phyloP scores from a whole-genome alignment of 78 protist genomes.

The Guillardia theta region DNA sequence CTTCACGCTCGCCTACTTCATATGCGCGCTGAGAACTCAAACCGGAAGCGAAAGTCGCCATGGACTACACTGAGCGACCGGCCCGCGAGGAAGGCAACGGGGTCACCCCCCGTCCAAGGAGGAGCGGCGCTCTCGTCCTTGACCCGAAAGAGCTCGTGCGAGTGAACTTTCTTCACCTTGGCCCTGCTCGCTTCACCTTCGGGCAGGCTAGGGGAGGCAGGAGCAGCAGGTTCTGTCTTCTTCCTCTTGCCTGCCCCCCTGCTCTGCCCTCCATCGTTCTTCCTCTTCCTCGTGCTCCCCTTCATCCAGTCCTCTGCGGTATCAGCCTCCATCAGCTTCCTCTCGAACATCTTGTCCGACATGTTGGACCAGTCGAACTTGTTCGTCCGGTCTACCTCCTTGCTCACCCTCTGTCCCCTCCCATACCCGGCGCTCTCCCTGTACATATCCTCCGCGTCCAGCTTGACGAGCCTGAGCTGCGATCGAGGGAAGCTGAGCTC shows the following conservation, averaged over 20 bases:
- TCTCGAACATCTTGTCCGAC: neutral
- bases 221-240: neutral
- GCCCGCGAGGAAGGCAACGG: too few relatives aligned
- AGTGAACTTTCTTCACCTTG: too few relatives aligned
- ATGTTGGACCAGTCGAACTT: neutral
- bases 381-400: neutral
- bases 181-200: too few relatives aligned
- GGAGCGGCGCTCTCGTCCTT: too few relatives aligned
- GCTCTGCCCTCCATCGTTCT: neutral
- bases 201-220: too few relatives aligned
- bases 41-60: too few relatives aligned
- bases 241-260: neutral
- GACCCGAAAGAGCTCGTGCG: too few relatives aligned
- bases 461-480: neutral
- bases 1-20: too few relatives aligned
- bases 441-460: neutral
- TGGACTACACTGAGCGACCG: too few relatives aligned
- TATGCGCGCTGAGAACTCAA: too few relatives aligned
- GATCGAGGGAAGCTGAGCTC: neutral
- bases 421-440: neutral
- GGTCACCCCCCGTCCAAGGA: too few relatives aligned
- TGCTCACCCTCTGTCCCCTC: neutral
- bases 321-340: neutral
- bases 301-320: neutral
- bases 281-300: neutral